Evolutionary conservation across 495 filamentous ascomycete species (phyloP).

Genomic region (Penicillium tannophilum): DNA sequence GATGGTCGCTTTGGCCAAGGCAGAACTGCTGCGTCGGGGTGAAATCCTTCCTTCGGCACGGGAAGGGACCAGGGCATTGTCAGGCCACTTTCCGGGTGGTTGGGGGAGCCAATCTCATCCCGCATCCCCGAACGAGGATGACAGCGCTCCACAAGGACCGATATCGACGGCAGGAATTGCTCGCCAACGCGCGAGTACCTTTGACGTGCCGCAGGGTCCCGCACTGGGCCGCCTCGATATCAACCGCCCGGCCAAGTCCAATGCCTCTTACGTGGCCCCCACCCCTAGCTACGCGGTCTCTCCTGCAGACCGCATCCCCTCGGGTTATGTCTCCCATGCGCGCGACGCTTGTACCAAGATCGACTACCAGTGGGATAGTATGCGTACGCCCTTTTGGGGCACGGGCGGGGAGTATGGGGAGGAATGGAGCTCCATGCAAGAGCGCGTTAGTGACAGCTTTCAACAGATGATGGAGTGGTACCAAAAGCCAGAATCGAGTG

Average conservation of each 20-base stretch:
- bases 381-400: constrained; percentile 76
- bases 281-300: constrained; percentile 84
- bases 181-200: constrained; percentile 38
- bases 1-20: constrained; percentile 86
- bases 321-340: constrained; percentile 89
- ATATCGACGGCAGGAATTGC: not conserved
- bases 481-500: constrained; percentile 27
- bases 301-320: constrained; percentile 74
- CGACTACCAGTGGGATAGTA: constrained; percentile 96
- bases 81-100: constrained; percentile 62
- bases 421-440: constrained; percentile 95
- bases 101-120: constrained; percentile 50
- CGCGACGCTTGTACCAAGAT: constrained; percentile 82
- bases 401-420: constrained; percentile 86
- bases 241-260: constrained; percentile 28
- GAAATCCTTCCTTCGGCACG: constrained; percentile 42
- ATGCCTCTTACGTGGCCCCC: constrained; percentile 67
- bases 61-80: constrained; percentile 26
- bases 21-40: constrained; percentile 72
- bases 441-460: constrained; percentile 76
- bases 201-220: constrained; percentile 26
- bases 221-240: constrained; percentile 36
- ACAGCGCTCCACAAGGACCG: constrained; percentile 13
- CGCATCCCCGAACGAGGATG: constrained; percentile 26
- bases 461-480: constrained; percentile 83